Percentiles rank a stretch among this genome's conserved stretches.
Evolutionary conservation across 345 rosid species (phyloP).

Genomic region (Eucalyptus polyanthemos): DNA sequence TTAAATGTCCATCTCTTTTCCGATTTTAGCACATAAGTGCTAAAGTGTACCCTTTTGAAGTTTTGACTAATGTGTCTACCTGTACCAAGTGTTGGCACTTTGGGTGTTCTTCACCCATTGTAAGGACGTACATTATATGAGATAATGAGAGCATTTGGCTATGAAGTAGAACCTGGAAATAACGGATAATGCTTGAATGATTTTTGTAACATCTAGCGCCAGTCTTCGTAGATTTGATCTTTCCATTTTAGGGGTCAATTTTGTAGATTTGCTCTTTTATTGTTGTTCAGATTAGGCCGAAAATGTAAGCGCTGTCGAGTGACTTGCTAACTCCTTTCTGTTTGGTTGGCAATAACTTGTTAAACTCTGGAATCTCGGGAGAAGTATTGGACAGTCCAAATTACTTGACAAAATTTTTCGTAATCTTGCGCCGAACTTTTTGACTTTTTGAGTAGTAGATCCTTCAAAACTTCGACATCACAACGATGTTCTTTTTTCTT

Average conservation of each 20-base stretch:
- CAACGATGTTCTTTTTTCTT: background rate
- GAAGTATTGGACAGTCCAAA: background rate
- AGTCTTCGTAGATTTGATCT: background rate
- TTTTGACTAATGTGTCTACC: rapidly evolving
- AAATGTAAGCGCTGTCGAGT: background rate
- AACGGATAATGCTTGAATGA: background rate
- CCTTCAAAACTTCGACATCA: background rate
- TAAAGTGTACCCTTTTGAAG: too few relatives aligned
- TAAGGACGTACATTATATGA: background rate
- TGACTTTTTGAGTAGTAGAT: background rate
- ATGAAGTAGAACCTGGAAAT: background rate
- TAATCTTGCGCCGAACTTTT: background rate
- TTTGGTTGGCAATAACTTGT: background rate
- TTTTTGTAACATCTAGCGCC: background rate
- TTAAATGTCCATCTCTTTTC: too few relatives aligned
- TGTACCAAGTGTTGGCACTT: too few relatives aligned
- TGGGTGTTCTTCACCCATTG: too few relatives aligned
- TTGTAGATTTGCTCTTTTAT: background rate
- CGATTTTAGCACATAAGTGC: too few relatives aligned
- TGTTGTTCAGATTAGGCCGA: background rate
- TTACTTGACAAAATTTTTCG: background rate
- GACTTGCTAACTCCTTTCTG: background rate
- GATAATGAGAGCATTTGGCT: background rate
- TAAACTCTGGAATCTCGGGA: background rate
- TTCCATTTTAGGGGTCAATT: background rate